A percentile compares a stretch with the other conserved stretches of the same genome.
These are phyloP conservation scores for Leptodontidium sp. DNA, from an alignment of 2,329 filamentous ascomycete species.

Conservation along the genomic window DNA sequence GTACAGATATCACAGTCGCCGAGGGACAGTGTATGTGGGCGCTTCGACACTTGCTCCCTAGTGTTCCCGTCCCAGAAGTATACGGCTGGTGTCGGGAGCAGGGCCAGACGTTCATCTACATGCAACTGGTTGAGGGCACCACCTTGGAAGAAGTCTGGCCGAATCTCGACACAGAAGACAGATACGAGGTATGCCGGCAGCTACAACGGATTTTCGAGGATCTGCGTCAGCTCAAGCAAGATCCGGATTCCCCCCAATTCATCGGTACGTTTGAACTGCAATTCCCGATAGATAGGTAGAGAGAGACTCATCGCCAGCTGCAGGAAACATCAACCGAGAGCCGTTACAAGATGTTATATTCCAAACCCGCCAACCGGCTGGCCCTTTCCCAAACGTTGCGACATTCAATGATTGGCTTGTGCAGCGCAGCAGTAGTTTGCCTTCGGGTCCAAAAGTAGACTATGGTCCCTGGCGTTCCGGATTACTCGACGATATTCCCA, in stretches of 20 bases:
- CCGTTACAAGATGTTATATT: slow-evolving; percentile 25
- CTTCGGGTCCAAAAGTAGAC: neutral
- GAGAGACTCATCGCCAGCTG: neutral
- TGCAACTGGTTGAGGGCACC: slow-evolving; percentile 19
- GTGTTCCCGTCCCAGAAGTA: slow-evolving; percentile 25
- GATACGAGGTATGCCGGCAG: slow-evolving; percentile 17
- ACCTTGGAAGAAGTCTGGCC: slow-evolving; percentile 23
- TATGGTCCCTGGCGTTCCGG: slow-evolving; percentile 18
- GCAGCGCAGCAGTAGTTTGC: neutral
- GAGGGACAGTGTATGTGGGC: slow-evolving; percentile 26
- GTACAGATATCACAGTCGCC: neutral
- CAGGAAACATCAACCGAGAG: slow-evolving; percentile 22
- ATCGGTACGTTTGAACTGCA: slow-evolving; percentile 18
- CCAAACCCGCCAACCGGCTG: neutral
- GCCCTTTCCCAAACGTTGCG: slow-evolving; percentile 13
- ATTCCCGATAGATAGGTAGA: neutral
- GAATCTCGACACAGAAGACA: slow-evolving; percentile 14
- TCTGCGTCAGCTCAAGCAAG: slow-evolving; percentile 21
- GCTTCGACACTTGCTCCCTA: slow-evolving; percentile 13
- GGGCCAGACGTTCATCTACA: slow-evolving; percentile 26
- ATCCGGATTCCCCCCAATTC: slow-evolving; percentile 14
- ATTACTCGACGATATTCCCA: slow-evolving; percentile 16
- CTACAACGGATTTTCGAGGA: slow-evolving; percentile 9
- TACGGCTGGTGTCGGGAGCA: slow-evolving; percentile 26
- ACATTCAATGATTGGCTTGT: slow-evolving; percentile 21